Evolutionary conservation across 306 rosid species (phyloP).

Genomic region (Psophocarpus tetragonolobus): DNA sequence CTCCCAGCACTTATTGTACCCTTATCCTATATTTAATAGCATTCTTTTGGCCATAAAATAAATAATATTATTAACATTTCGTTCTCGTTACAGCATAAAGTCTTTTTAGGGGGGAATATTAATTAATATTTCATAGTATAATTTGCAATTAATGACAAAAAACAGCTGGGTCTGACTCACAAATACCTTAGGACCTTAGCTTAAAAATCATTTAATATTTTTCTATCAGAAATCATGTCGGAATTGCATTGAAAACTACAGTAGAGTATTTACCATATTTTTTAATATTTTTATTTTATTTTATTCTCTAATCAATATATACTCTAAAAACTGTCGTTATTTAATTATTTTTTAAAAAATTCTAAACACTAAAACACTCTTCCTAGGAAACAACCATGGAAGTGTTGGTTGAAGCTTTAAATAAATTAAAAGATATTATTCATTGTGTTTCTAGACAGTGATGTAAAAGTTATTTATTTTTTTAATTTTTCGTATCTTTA

Average conservation of each 20-base stretch:
- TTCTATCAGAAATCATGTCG: neutral
- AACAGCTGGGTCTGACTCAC: too few species aligned
- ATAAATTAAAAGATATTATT: neutral
- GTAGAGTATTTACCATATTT: neutral
- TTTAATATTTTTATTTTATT: neutral
- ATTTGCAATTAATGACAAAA: too few species aligned
- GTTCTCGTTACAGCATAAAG: too few species aligned
- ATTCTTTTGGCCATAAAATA: too few species aligned
- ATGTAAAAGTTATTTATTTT: neutral
- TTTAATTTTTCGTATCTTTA: too few species aligned
- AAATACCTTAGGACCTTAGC: too few species aligned
- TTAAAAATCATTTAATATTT: neutral
- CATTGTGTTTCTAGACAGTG: neutral
- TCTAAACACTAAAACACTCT: neutral
- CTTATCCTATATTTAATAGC: too few species aligned
- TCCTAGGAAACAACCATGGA: neutral
- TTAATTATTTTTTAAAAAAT: neutral
- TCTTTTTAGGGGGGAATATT: too few species aligned
- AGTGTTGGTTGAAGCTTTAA: neutral
- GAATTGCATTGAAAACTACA: neutral
- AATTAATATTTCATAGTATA: too few species aligned
- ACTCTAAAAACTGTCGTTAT: neutral
- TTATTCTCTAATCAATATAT: neutral
- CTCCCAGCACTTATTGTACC: too few species aligned
- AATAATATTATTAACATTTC: too few species aligned